These are phyloP conservation scores for Colletotrichum echinochloae DNA, from an alignment of 2,329 filamentous ascomycete species.

Conservation along the genomic window DNA sequence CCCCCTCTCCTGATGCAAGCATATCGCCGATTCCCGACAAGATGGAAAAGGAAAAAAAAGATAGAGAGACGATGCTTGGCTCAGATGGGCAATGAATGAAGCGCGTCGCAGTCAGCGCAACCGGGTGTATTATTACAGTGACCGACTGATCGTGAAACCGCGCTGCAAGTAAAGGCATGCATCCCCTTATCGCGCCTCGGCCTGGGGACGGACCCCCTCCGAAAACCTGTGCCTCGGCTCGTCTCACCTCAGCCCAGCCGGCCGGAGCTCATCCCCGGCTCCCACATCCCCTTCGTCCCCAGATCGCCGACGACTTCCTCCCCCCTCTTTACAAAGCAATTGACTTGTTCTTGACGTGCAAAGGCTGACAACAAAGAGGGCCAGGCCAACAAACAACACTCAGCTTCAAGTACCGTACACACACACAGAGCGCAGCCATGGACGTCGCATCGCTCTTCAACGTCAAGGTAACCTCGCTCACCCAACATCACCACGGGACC, in stretches of 20 bases:
- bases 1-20: background rate
- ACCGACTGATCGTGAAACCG: too few species aligned
- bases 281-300: background rate
- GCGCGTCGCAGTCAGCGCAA: background rate
- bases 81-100: conserved; percentile 9
- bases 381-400: background rate
- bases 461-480: conserved; percentile 62
- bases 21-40: too few species aligned
- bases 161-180: background rate
- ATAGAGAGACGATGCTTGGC: background rate
- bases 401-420: background rate
- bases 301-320: background rate
- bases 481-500: background rate
- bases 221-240: conserved; percentile 30
- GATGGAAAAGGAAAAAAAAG: background rate
- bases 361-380: background rate
- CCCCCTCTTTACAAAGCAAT: too few species aligned
- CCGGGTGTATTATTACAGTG: background rate
- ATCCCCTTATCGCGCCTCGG: conserved; percentile 17
- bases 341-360: background rate
- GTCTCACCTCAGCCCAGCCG: background rate
- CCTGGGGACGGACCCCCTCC: conserved; percentile 17
- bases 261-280: conserved; percentile 7
- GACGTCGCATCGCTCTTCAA: conserved; percentile 67
- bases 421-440: conserved; percentile 53